Evolutionary conservation across 257 asterid species (phyloP).

Genomic region (Jacaranda copaia): DNA sequence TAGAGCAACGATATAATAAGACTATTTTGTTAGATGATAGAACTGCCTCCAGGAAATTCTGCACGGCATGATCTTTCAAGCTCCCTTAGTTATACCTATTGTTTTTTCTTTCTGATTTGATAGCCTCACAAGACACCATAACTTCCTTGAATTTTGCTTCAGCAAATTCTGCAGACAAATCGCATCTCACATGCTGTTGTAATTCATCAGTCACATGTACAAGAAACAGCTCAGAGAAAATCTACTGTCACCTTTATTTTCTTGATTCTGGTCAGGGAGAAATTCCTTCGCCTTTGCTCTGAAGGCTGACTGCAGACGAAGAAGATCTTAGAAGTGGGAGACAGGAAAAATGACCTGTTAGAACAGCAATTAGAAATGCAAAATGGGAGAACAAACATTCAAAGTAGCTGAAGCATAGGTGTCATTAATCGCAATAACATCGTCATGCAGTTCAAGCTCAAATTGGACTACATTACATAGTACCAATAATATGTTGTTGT

Average conservation of each 20-base stretch:
- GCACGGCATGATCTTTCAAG: background rate
- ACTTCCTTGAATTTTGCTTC: constrained; percentile 91
- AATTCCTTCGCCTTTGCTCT: constrained; percentile 86
- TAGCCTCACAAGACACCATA: constrained; percentile 62
- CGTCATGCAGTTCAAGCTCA: background rate
- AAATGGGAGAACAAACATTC: background rate
- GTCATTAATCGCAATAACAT: background rate
- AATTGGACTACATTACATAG: background rate
- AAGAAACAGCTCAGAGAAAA: background rate
- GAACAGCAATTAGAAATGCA: background rate
- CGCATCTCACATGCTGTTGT: background rate
- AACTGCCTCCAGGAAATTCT: background rate
- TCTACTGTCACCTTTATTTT: constrained; percentile 64
- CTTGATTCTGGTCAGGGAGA: constrained; percentile 94
- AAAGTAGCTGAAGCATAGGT: background rate
- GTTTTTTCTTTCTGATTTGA: constrained; percentile 69
- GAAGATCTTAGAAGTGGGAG: constrained; percentile 14
- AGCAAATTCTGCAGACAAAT: constrained; percentile 63
- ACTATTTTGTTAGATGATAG: background rate
- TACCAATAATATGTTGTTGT: background rate
- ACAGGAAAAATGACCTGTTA: background rate
- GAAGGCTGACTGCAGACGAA: constrained; percentile 76
- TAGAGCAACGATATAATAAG: background rate
- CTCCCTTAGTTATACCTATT: constrained; percentile 30
- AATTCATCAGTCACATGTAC: constrained; percentile 7